Evolutionary conservation across 352 stramenopile species (phyloP).

Genomic region (Pythium myriotylum): DNA sequence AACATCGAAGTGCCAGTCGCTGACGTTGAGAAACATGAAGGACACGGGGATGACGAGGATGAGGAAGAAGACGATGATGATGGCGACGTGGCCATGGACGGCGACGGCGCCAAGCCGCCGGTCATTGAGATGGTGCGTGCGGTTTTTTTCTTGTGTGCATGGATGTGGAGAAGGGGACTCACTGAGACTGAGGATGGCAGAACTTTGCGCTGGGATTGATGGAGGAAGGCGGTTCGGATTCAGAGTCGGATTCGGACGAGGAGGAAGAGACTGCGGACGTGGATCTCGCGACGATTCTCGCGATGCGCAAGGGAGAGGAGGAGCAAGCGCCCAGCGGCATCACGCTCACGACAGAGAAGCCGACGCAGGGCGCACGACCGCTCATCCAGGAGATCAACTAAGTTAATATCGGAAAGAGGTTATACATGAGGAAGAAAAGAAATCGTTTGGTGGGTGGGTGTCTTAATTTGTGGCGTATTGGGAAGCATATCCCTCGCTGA

Average conservation of each 20-base stretch:
- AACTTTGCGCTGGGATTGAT: slow-evolving; percentile 80
- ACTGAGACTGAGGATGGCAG: slow-evolving; percentile 25
- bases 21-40: slow-evolving; percentile 9
- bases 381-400: slow-evolving; percentile 83
- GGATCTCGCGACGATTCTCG: slow-evolving; percentile 36
- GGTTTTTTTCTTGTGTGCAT: not conserved
- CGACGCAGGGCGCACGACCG: slow-evolving; percentile 41
- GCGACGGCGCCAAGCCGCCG: slow-evolving; percentile 25
- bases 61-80: slow-evolving; percentile 24
- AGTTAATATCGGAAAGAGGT: slow-evolving; percentile 14
- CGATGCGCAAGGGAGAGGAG: not conserved
- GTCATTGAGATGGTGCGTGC: slow-evolving; percentile 81
- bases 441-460: too few relatives aligned
- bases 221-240: slow-evolving; percentile 40
- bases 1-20: slow-evolving; percentile 62
- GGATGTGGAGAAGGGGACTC: too few relatives aligned
- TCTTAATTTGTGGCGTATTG: too few relatives aligned
- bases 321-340: slow-evolving; percentile 31
- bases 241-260: slow-evolving; percentile 31
- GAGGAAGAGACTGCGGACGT: slow-evolving; percentile 31
- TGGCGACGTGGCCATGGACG: slow-evolving; percentile 20
- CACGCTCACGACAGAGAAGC: slow-evolving; percentile 33
- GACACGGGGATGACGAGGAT: slow-evolving; percentile 28
- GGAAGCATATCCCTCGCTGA: too few relatives aligned
- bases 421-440: too few relatives aligned